Percentiles rank a stretch among this genome's conserved stretches.
These are phyloP conservation scores for Lachnellula suecica DNA, from an alignment of 2,329 filamentous ascomycete species.

Conservation along the genomic window DNA sequence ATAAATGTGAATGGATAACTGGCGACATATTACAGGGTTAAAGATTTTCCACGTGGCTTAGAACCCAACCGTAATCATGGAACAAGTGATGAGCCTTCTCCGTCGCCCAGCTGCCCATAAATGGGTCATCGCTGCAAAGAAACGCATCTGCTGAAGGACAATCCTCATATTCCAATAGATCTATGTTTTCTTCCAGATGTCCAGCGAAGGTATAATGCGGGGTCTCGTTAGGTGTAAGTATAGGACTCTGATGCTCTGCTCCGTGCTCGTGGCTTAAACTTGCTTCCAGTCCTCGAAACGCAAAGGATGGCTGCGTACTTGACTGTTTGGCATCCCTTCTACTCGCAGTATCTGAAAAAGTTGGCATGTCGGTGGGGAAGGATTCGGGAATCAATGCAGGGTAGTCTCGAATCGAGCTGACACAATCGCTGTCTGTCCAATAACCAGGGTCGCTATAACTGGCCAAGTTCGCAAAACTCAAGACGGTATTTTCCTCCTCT, in stretches of 20 bases:
- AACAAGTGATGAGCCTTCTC: conserved; percentile 13
- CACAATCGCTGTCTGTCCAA: conserved; percentile 6
- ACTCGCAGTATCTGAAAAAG: not conserved
- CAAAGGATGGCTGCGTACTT: not conserved
- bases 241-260: not conserved
- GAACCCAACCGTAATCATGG: conserved; percentile 20
- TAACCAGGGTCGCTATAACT: conserved; percentile 6
- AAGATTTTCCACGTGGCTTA: conserved; percentile 17
- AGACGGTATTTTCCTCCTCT: not conserved
- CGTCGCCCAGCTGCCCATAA: conserved; percentile 18
- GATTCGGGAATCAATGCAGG: not conserved
- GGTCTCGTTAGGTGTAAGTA: not conserved
- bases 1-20: no score
- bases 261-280: not conserved
- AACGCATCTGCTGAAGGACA: not conserved
- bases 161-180: not conserved
- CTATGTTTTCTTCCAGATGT: not conserved
- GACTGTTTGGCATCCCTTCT: not conserved
- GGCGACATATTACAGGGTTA: no score
- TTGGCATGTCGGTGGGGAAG: not conserved
- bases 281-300: not conserved
- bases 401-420: not conserved
- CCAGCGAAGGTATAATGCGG: not conserved
- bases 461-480: not conserved
- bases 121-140: conserved; percentile 13